phyloP scores from a whole-genome alignment of 1,284 basidiomycete species.

The Microbotryum violaceum region DNA sequence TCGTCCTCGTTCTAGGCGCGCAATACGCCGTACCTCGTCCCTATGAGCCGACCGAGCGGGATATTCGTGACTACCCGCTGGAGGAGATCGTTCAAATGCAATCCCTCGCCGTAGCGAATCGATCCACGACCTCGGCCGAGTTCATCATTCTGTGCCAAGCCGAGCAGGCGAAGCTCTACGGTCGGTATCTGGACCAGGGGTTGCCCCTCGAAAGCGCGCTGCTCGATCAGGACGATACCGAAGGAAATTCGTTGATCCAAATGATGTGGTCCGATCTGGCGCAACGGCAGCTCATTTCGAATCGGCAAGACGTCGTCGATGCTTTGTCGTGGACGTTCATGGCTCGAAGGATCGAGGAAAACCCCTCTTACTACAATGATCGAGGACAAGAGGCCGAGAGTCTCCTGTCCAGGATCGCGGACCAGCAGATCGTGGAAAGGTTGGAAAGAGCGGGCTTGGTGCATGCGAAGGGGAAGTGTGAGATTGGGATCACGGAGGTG shows the following conservation, averaged over 20 bases:
- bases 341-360: constrained; percentile 59
- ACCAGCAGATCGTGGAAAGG: constrained; percentile 38
- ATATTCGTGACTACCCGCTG: constrained; percentile 61
- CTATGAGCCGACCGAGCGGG: constrained; percentile 12
- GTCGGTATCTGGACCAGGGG: constrained; percentile 74
- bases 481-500: constrained; percentile 9
- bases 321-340: constrained; percentile 75
- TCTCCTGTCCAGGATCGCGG: constrained; percentile 60
- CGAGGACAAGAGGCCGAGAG: constrained; percentile 46
- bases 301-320: constrained; percentile 66
- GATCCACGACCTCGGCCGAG: constrained; percentile 47
- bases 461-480: constrained; percentile 7
- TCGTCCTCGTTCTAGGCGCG: constrained; percentile 85
- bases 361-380: constrained; percentile 77
- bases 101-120: constrained; percentile 56
- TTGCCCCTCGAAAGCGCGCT: constrained; percentile 60
- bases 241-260: not conserved
- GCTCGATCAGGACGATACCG: not conserved
- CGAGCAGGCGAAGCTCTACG: constrained; percentile 68
- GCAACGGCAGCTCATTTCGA: constrained; percentile 26
- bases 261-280: not conserved
- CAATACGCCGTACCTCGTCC: constrained; percentile 53
- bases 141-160: constrained; percentile 83
- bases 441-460: constrained; percentile 24
- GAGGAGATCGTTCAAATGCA: constrained; percentile 87